Evolutionary conservation across 2,329 filamentous ascomycete species (phyloP), one percentile per base, ranked within the genome.

Genomic region (Ophiostoma sp.): DNA sequence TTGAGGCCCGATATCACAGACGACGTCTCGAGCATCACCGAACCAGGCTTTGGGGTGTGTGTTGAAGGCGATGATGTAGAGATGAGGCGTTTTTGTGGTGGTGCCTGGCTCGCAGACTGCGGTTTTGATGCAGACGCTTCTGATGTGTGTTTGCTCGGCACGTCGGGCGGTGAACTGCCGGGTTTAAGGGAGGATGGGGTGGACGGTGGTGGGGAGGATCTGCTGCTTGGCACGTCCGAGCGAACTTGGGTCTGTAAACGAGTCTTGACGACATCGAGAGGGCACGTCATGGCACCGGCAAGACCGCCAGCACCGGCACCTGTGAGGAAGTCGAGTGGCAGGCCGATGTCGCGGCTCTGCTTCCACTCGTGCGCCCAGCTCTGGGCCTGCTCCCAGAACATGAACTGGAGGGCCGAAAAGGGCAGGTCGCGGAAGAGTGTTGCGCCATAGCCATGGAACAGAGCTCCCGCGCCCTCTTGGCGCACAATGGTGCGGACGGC

Each of bases 391-490:
- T 99, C 95, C 81, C 97, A 99, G 77, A 99, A 97, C 75, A 96
- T 94, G 78, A 99, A 98, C 76, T 99, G 95, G 11, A 99, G 81
- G 0, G 95, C 95, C 0, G 94, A 98, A 76, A 97, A 99, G 1
- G 95, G 95, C 36, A 99, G 84, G 75, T 99, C 95, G 69, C 95
- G 90, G 79, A 91, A 95, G 3, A 99, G 86, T 0, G 95, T 99
- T 11, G 95, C 95, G 77, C 95, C 95, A 81, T 96, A 99, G n/a
- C 95, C 95, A 74, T 96, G 90, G 77, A 97, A 99, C 38, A 99
- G 84, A 18, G 96, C 95, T 0, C 86, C 83, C 67, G 92, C 83
- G 0, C 95, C 96, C 80, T 99, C 95, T 58, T 85, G 84, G 52
- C 88, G 87, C 16, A 93, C 84, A 69, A 99, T 98, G 0, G 92